A percentile compares a stretch with the other conserved stretches of the same genome.
phyloP scores from a whole-genome alignment of 1,284 basidiomycete genomes.

The Ceraceosorus guamensis region DNA sequence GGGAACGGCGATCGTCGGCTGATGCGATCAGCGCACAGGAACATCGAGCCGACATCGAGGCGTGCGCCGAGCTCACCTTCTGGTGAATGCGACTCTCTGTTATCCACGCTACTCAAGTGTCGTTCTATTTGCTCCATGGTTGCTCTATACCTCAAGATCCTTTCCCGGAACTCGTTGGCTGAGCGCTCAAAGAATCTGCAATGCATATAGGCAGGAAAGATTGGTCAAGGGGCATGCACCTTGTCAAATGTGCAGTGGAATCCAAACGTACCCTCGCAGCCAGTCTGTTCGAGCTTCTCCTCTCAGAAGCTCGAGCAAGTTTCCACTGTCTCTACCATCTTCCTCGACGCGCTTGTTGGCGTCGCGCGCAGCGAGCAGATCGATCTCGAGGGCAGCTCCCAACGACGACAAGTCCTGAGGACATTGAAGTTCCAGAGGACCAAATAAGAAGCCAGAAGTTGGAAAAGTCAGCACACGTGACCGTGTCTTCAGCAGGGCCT shows the following conservation, averaged over 20 bases:
- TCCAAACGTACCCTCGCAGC: slow-evolving; percentile 1
- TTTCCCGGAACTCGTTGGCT: slow-evolving; percentile 26
- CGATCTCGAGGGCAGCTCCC: not conserved
- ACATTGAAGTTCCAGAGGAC: no score
- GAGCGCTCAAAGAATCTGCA: slow-evolving; percentile 29
- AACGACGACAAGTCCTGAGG: no score
- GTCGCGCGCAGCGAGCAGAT: slow-evolving; percentile 8
- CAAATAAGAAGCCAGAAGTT: no score
- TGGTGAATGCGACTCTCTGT: slow-evolving; percentile 32
- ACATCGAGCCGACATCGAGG: no score
- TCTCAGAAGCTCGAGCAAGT: slow-evolving; percentile 31
- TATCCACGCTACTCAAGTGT: slow-evolving; percentile 28
- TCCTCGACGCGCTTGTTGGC: slow-evolving; percentile 24
- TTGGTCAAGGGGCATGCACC: no score
- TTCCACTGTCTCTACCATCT: slow-evolving; percentile 34
- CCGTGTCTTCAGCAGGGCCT: no score
- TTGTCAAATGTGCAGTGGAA: no score
- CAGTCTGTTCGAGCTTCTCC: slow-evolving; percentile 22
- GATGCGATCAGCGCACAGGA: not conserved
- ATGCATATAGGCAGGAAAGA: not conserved
- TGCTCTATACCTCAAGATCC: slow-evolving; percentile 35
- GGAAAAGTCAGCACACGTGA: no score
- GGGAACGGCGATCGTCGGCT: no score
- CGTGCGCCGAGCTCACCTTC: slow-evolving; percentile 10
- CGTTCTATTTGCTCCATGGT: slow-evolving; percentile 43